Percentiles rank a stretch among this genome's conserved stretches.
Evolutionary conservation across 352 stramenopile species (phyloP).

Genomic region (Discostella stelligera): DNA sequence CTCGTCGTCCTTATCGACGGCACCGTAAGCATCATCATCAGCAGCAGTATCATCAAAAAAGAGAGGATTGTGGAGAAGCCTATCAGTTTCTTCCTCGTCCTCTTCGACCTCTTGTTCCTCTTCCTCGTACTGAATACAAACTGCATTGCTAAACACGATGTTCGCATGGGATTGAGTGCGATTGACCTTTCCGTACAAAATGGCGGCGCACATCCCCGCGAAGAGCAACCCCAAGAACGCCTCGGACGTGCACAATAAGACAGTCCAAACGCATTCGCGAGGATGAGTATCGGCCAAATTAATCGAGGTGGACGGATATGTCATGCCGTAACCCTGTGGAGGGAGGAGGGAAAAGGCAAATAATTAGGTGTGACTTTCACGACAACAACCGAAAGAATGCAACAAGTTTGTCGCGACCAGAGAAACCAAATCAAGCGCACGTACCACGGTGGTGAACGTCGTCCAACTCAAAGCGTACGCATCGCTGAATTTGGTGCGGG

Average conservation of each 20-base stretch:
- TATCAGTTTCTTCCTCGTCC: conserved; percentile 17
- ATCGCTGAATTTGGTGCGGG: conserved; percentile 52
- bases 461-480: conserved; percentile 73
- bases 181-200: conserved; percentile 76
- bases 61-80: too few relatives aligned
- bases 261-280: conserved; percentile 11
- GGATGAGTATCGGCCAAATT: conserved; percentile 16
- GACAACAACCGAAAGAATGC: neutral
- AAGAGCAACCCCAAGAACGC: conserved; percentile 71
- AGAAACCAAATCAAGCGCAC: conserved; percentile 6
- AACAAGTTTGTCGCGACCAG: neutral
- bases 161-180: conserved; percentile 69
- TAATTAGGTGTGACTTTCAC: neutral
- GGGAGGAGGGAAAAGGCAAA: neutral
- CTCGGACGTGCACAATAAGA: conserved; percentile 64
- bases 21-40: neutral
- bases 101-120: conserved; percentile 34
- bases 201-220: conserved; percentile 71
- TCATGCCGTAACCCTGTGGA: conserved; percentile 30
- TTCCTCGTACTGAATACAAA: conserved; percentile 69
- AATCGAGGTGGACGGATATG: conserved; percentile 18
- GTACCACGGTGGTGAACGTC: conserved; percentile 44
- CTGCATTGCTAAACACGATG: conserved; percentile 69
- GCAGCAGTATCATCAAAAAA: neutral
- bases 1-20: conserved; percentile 10